Base-by-base conservation (phyloP, 2,329 filamentous ascomycete genomes). In the Hymenoscyphus infarciens region DNA sequence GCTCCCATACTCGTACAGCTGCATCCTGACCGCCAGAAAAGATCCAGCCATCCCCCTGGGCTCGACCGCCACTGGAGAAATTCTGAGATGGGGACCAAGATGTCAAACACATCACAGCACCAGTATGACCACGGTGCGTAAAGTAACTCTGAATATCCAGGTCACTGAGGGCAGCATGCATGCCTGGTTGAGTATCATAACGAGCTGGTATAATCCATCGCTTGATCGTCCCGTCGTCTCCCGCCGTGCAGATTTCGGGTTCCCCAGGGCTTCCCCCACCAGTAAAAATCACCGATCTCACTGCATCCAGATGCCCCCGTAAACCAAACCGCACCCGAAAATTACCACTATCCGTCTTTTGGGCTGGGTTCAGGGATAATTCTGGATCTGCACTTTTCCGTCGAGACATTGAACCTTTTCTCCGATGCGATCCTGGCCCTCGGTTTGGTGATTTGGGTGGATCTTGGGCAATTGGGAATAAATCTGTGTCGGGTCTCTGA, bases 11-110 rank as follows among this genome's bases (percentile, higher is more conserved):
- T 33, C 93, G 87, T 42, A 99, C 87, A 6, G 92, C 96, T 19
- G 91, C 87, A 76, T 99, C 95, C 75, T 97, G 92, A 3, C 95
- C 95, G 64, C 95, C 95, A 5, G 94, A 98, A 76, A 99, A 99
- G 68, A 99, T 93, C 95, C 95, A 99, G 31, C 95, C 95, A 70
- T 98, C 95, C 35, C 94, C 94, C 70, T 90, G 87, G 7, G 91
- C 91, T 66, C 93, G 87, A 6, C 93, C 92, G 39, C 93, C 91
- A 19, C 92, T 96, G 7, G 91, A 90, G 74, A 97, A 97, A 72
- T 91, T 95, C 29, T 91, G 90, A 1, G 91, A 88, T 1, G 92
- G 88, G 1, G 92, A 92, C 82, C 92, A 97, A 3, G 94, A 90
- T 0, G 94, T 88, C 29, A 99, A 79, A 53, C 87, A 92, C 49